Evolutionary conservation across 2,329 filamentous ascomycete genomes (phyloP).

Genomic region (Sordariomycetes sp.): DNA sequence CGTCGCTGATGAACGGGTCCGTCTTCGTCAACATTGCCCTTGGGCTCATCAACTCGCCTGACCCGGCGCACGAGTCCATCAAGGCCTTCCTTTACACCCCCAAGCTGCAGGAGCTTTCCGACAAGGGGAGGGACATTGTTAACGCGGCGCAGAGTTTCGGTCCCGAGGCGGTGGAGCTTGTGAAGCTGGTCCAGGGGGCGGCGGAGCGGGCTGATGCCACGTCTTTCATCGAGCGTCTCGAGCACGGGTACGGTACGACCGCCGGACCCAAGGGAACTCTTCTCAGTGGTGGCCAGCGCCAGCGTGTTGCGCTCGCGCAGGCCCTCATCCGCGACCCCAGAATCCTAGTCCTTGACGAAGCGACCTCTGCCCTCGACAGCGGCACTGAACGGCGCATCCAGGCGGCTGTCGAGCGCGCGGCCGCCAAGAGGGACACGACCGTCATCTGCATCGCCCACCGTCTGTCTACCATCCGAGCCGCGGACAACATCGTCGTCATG

Average conservation of each 20-base stretch:
- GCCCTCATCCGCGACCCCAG: constrained; percentile 42
- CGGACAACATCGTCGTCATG: constrained; percentile 26
- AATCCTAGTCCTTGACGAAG: constrained; percentile 48
- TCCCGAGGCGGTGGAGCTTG: constrained; percentile 32
- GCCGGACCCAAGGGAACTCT: constrained; percentile 40
- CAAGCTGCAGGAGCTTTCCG: constrained; percentile 33
- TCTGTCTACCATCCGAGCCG: constrained; percentile 15
- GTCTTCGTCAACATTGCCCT: constrained; percentile 38
- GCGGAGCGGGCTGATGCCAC: constrained; percentile 45
- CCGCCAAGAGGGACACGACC: constrained; percentile 7
- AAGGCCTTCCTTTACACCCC: constrained; percentile 32
- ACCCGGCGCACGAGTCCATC: constrained; percentile 23
- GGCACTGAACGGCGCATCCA: constrained; percentile 22
- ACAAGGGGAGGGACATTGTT: constrained; percentile 33
- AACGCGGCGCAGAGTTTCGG: constrained; percentile 27
- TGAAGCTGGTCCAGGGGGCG: constrained; percentile 33
- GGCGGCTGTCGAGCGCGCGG: constrained; percentile 14
- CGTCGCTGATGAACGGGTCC: constrained; percentile 28
- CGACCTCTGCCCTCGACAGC: constrained; percentile 42
- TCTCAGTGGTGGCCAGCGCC: constrained; percentile 46
- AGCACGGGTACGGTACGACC: constrained; percentile 37
- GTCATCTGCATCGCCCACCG: constrained; percentile 13
- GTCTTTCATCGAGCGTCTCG: constrained; percentile 37
- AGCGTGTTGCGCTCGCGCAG: constrained; percentile 44
- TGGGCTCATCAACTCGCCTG: constrained; percentile 29